Conservation (phyloP, 192 early-diverging fungal genomes). For the Backusella liffmaniae region DNA sequence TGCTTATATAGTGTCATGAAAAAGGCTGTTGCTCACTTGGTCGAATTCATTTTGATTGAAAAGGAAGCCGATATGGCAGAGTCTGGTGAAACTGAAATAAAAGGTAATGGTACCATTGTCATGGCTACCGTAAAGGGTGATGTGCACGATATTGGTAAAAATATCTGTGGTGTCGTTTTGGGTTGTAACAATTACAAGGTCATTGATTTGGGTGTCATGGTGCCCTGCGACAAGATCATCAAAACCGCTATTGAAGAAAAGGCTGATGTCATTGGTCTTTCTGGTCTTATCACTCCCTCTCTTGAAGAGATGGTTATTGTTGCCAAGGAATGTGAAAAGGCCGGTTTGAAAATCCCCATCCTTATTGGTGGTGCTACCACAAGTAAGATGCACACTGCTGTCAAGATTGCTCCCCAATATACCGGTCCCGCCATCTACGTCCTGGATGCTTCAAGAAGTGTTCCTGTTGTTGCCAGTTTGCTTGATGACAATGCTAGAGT, state of each 20-base stretch:
- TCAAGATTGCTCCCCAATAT: conserved; percentile 94
- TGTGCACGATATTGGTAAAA: conserved; percentile 98
- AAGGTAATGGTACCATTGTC: conserved; percentile 80
- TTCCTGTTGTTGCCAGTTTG: conserved; percentile 85
- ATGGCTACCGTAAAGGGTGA: conserved; percentile 97
- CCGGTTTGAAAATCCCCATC: conserved; percentile 84
- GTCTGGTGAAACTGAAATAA: conserved; percentile 46
- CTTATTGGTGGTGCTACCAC: conserved; percentile 96
- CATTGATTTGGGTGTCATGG: conserved; percentile 95
- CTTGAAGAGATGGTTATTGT: conserved; percentile 98
- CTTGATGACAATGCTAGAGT: conserved; percentile 73
- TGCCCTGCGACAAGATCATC: conserved; percentile 91
- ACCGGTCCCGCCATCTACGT: conserved; percentile 77
- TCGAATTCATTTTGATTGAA: conserved; percentile 93
- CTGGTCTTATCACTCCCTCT: conserved; percentile 92
- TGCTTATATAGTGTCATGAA: conserved; percentile 81
- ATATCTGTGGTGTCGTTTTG: conserved; percentile 95
- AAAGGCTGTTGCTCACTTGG: conserved; percentile 93
- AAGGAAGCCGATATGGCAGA: conserved; percentile 71
- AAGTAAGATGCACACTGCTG: conserved; percentile 94
- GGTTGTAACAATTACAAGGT: conserved; percentile 98
- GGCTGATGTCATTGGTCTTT: conserved; percentile 92
- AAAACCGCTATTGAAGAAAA: conserved; percentile 83
- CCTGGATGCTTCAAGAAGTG: conserved; percentile 88
- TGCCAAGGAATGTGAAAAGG: conserved; percentile 88